Conservation (phyloP, 164 flowering plant genomes). For the Umbilicus rupestris region DNA sequence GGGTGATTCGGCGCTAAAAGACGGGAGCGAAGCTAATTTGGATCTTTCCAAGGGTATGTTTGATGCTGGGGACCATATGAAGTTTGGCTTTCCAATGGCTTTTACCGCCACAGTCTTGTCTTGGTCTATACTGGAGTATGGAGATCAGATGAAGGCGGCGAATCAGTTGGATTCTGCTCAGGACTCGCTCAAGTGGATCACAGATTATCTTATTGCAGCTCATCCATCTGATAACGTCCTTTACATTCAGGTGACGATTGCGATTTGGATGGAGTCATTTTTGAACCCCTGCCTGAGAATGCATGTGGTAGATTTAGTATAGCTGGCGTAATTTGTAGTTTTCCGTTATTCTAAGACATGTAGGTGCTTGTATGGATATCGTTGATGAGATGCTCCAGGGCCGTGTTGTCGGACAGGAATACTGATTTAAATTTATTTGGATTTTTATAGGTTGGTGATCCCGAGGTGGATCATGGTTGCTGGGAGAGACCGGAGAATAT, state of each 20-base stretch:
- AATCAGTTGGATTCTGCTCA: slow-evolving; percentile 21
- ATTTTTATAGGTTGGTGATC: slow-evolving; percentile 33
- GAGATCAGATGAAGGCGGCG: slow-evolving; percentile 22
- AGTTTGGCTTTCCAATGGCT: slow-evolving; percentile 44
- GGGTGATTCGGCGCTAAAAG: slow-evolving; percentile 33
- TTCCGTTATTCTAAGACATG: not conserved
- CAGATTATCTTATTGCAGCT: slow-evolving; percentile 32
- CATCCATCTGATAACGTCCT: slow-evolving; percentile 24
- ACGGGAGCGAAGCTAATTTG: slow-evolving; percentile 25
- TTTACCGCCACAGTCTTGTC: slow-evolving; percentile 39
- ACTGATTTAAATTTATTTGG: not conserved
- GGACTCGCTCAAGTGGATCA: slow-evolving; percentile 36
- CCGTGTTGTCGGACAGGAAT: not conserved
- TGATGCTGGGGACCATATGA: slow-evolving; percentile 38
- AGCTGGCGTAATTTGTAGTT: not conserved
- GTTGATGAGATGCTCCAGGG: not conserved
- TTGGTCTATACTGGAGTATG: slow-evolving; percentile 38
- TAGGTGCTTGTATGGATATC: not conserved
- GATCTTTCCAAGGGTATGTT: slow-evolving; percentile 40
- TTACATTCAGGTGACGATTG: slow-evolving; percentile 25
- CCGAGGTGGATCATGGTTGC: slow-evolving; percentile 31
- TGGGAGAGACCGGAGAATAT: slow-evolving; percentile 46
- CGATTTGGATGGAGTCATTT: not conserved
- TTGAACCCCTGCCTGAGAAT: not conserved
- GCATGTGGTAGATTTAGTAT: not conserved